Conservation (phyloP, 805 yeast species). For the Myxozyma neglecta region DNA sequence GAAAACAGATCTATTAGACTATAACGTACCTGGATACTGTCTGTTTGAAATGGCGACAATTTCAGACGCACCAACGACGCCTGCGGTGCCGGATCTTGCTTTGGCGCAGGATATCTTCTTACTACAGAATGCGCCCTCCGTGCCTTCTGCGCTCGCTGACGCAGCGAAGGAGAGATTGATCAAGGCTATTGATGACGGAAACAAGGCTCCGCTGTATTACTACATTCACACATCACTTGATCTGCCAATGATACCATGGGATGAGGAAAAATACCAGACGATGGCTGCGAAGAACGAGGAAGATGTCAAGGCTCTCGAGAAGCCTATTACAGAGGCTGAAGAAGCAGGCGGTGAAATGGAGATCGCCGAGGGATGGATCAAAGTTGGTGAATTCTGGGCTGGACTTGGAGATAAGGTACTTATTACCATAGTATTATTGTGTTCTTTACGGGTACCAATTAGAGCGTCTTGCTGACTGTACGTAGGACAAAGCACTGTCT, state of each 20-base stretch:
- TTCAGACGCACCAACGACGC: slow-evolving; percentile 27
- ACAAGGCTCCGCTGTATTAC: slow-evolving; percentile 81
- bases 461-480: background rate
- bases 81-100: slow-evolving; percentile 69
- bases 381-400: slow-evolving; percentile 86
- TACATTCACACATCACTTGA: slow-evolving; percentile 55
- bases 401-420: slow-evolving; percentile 73
- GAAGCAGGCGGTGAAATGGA: slow-evolving; percentile 88
- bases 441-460: slow-evolving; percentile 25
- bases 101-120: slow-evolving; percentile 79
- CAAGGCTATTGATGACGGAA: slow-evolving; percentile 55
- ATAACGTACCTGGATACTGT: background rate
- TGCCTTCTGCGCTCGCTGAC: slow-evolving; percentile 45
- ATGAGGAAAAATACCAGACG: slow-evolving; percentile 55
- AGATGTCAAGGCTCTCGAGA: slow-evolving; percentile 51
- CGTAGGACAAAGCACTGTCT: slow-evolving; percentile 24
- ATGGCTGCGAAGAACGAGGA: slow-evolving; percentile 56
- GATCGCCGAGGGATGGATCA: slow-evolving; percentile 69
- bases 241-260: slow-evolving; percentile 53
- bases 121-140: slow-evolving; percentile 45
- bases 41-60: background rate
- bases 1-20: background rate
- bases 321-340: slow-evolving; percentile 49
- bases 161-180: slow-evolving; percentile 50
- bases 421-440: slow-evolving; percentile 57